Conservation (phyloP, 176 grass and related monocot species). For the Chloris gayana region DNA sequence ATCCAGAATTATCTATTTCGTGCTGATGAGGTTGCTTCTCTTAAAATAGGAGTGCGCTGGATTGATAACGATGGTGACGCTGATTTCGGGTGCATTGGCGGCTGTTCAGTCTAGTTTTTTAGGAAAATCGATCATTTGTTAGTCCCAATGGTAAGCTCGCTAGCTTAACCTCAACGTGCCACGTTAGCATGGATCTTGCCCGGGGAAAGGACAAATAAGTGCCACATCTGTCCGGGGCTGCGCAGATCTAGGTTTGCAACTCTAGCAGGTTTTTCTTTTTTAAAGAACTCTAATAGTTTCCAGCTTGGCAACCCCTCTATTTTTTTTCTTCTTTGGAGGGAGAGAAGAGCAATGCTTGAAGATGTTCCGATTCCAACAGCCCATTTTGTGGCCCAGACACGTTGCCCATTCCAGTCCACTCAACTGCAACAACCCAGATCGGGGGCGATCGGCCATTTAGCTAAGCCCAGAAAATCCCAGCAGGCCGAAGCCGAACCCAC, state of each 20-base stretch:
- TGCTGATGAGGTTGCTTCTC: not conserved
- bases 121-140: not conserved
- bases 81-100: not conserved
- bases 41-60: not conserved
- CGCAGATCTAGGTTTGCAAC: not conserved
- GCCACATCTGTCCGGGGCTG: not conserved
- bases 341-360: too few species aligned
- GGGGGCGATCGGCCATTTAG: not conserved
- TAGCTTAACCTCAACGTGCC: not conserved
- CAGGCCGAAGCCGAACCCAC: not conserved
- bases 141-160: not conserved
- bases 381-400: not conserved
- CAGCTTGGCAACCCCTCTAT: not conserved
- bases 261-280: too few species aligned
- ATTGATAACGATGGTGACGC: not conserved
- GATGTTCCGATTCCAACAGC: not conserved
- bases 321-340: not conserved
- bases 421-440: not conserved
- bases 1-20: not conserved
- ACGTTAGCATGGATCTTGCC: not conserved
- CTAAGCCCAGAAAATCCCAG: not conserved
- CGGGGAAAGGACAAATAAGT: not conserved
- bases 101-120: not conserved
- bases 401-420: not conserved
- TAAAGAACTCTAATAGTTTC: too few species aligned